Percentiles rank a stretch among this genome's conserved stretches.
Evolutionary conservation across 176 grass and related monocot species (phyloP).

Genomic region (Carex cristatella): DNA sequence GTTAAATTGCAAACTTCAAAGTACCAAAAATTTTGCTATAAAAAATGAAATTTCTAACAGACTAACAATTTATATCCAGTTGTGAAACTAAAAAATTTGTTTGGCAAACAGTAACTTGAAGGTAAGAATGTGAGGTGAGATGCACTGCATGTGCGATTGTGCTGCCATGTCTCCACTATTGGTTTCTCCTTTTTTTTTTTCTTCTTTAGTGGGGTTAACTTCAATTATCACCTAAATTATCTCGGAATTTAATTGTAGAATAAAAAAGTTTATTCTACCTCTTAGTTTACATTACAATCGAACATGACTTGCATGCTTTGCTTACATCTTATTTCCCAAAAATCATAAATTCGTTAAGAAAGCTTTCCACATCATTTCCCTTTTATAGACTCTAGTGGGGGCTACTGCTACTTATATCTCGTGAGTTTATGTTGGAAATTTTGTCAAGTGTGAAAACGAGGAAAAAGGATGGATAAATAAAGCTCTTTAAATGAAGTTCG

Average conservation of each 20-base stretch:
- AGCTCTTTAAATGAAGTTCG: too few relatives aligned
- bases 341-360: neutral
- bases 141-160: slow-evolving; percentile 2
- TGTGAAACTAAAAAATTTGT: neutral
- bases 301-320: neutral
- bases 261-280: too few relatives aligned
- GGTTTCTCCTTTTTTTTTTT: neutral
- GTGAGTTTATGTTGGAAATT: neutral
- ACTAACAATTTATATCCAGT: neutral
- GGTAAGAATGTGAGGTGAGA: neutral
- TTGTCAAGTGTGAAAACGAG: neutral
- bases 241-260: neutral
- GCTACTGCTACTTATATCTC: neutral
- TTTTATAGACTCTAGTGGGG: neutral
- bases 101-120: neutral
- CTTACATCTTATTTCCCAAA: neutral
- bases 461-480: too few relatives aligned
- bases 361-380: neutral
- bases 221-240: slow-evolving; percentile 1
- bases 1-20: too few relatives aligned
- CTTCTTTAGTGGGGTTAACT: neutral
- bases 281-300: too few relatives aligned
- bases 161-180: slow-evolving; percentile 5
- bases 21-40: neutral
- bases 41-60: neutral